These are phyloP conservation scores for Trypanosoma cruzi DNA, from an alignment of 208 protist species.

Conservation along the genomic window DNA sequence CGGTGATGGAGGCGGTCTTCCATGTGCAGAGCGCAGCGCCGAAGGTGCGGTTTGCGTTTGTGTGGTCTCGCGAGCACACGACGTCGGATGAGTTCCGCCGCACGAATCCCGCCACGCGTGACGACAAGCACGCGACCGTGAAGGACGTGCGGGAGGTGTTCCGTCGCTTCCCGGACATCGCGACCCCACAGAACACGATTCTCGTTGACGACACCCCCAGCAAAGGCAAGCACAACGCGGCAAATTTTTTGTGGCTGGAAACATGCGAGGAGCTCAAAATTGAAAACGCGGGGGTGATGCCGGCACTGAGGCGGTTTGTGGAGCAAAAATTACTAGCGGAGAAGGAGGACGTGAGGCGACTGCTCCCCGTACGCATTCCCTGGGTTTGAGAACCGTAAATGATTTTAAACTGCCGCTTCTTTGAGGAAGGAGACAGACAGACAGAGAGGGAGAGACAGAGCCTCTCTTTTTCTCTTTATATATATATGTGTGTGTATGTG, in stretches of 20 bases:
- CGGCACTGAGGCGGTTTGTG: conserved; percentile 66
- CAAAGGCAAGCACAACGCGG: conserved; percentile 76
- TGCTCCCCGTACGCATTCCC: conserved; percentile 75
- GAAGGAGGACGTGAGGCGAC: conserved; percentile 66
- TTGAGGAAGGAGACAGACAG: too few species aligned
- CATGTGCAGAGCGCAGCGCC: conserved; percentile 9
- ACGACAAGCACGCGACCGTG: conserved; percentile 84
- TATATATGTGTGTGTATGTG: too few species aligned
- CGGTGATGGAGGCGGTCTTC: conserved; percentile 82
- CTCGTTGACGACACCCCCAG: conserved; percentile 90
- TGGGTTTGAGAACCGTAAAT: too few species aligned
- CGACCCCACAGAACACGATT: conserved; percentile 71
- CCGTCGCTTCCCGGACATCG: conserved; percentile 56
- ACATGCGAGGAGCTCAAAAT: conserved; percentile 59
- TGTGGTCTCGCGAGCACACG: conserved; percentile 90
- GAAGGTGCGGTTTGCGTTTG: conserved; percentile 67
- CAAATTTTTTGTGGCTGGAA: conserved; percentile 87
- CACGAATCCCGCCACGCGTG: conserved; percentile 39
- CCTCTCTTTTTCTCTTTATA: too few species aligned
- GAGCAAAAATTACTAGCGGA: conserved; percentile 54
- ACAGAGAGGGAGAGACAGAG: too few species aligned
- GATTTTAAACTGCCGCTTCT: too few species aligned
- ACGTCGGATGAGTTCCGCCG: conserved; percentile 77
- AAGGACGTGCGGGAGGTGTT: conserved; percentile 79
- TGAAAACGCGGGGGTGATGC: conserved; percentile 47